Base-by-base conservation (phyloP, 31 red algal species). In the Porphyra umbilicalis region DNA sequence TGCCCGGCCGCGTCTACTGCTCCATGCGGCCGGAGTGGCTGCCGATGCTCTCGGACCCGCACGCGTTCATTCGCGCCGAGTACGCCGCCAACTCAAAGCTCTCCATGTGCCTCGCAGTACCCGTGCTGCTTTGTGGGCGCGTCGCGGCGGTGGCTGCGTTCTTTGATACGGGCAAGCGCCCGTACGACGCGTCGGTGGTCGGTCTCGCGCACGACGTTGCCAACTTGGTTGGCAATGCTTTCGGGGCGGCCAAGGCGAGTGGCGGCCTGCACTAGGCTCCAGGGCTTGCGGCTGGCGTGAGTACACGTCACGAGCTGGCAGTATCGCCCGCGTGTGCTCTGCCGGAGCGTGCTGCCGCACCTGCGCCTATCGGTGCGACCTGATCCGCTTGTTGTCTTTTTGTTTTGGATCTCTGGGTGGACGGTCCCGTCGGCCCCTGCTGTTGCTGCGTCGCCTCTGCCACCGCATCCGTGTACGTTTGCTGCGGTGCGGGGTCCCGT, bases 1-100 rank as follows among this genome's bases (percentile, higher is more conserved):
- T 92, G 9, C 90, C 90, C 33, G 90, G 90, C 29, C 46, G 86
- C 1, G 90, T 92, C 32, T 92, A 85, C 78, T 80, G 86, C 4
- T 86, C 90, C 1, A 82, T 39, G 71, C n/a, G 90, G 10, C 90
- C 90, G 0, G 90, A 88, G 46, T 92, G 90, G 90, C 82, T 92
- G 14, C 81, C 85, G 46, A 40, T 81, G 0, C 86, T 92, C 6
- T 82, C 68, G 35, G 86, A 92, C 68, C 82, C 85, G n/a, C 80
- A 88, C n/a, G 86, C 90, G 20, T 92, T 92, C 76, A 83, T 79
- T 38, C 79, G 90, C 44, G 90, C 90, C 31, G 76, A 82, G 31
- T 83, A 92, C 68, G 90, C 90, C 6, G 57, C 84, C 32, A 42
- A 83, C 35, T 46, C 85, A 16, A 34, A 74, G 20, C 83, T 92